Evolutionary conservation across 331 rosid species (phyloP).

Genomic region (Prunus yedoensis): DNA sequence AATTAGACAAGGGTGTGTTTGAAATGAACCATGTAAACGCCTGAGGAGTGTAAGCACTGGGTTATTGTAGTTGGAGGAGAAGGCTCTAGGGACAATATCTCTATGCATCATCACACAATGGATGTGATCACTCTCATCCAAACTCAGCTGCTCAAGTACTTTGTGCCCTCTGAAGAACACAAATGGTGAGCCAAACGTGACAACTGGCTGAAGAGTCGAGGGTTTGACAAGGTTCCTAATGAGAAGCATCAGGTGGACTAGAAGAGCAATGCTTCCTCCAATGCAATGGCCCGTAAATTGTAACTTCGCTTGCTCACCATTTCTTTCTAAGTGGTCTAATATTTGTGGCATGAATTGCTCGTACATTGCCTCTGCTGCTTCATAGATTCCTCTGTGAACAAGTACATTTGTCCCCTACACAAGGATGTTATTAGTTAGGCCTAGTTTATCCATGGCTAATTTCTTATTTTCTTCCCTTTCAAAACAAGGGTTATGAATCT

Average conservation of each 20-base stretch:
- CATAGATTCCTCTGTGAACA: slow-evolving; percentile 93
- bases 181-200: slow-evolving; percentile 81
- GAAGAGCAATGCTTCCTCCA: slow-evolving; percentile 79
- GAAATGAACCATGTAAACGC: slow-evolving; percentile 56
- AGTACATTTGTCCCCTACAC: slow-evolving; percentile 59
- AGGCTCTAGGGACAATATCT: slow-evolving; percentile 89
- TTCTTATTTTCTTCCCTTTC: background rate
- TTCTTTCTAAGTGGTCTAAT: slow-evolving; percentile 49
- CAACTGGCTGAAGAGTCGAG: slow-evolving; percentile 56
- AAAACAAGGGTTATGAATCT: background rate
- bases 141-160: slow-evolving; percentile 48
- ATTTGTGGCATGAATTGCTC: slow-evolving; percentile 71
- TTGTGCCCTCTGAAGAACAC: slow-evolving; percentile 75
- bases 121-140: slow-evolving; percentile 54
- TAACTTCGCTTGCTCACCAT: slow-evolving; percentile 68
- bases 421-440: background rate
- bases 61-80: slow-evolving; percentile 74
- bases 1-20: slow-evolving; percentile 60
- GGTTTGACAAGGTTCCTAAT: slow-evolving; percentile 54
- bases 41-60: slow-evolving; percentile 60
- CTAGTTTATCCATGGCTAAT: background rate
- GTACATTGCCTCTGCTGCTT: slow-evolving; percentile 77
- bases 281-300: slow-evolving; percentile 88
- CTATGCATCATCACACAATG: slow-evolving; percentile 70
- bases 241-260: slow-evolving; percentile 74